Evolutionary conservation across 2,329 filamentous ascomycete species (phyloP), one percentile per base, ranked within the genome.

Genomic region (Diaporthe caulivora): DNA sequence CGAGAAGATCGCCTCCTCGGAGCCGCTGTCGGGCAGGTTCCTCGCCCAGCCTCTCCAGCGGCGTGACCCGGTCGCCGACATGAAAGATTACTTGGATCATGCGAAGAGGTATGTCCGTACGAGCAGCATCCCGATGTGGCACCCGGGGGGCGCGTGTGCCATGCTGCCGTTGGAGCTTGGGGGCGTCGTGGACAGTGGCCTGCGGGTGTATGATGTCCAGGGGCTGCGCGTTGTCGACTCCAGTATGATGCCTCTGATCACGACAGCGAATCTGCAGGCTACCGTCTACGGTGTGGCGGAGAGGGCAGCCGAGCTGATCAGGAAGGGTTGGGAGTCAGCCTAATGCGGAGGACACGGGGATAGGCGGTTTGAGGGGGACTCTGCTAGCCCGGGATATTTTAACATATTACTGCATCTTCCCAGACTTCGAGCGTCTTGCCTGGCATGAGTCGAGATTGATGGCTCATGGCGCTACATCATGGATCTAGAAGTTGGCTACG

Each of bases 161-260:
- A 86, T 86, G 85, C 82, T 80, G 57, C 81, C 82, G 31, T 76
- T 78, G 29, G 82, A 83, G 37, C 57, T 83, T 47, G 78, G 79
- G 24, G 85, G 84, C 37, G 84, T 86, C 17, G 83, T 87, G 2
- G 84, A 86, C 70, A 79, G 75, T 29, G 78, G 80, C 21, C 76
- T 86, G 58, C 83, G 81, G 40, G 85, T 87, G 40, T 81, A 86
- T 70, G 85, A 84, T 1, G 80, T 83, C 0, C 70, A 77, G 69
- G 81, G 82, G 6, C 78, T 86, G 49, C 86, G 85, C 77, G 76
- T 86, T 11, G 83, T 79, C 2, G 83, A 84, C 67, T 9, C 82
- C 71, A 80, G 81, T 75, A 77, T 83, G 24, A 75, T 76, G 70
- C 81, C 82, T 1, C 10, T 72, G 1, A 2, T 65, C 2, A 11